Evolutionary conservation across 129 eudicot genomes (phyloP).

Genomic region (Apium graveolens): DNA sequence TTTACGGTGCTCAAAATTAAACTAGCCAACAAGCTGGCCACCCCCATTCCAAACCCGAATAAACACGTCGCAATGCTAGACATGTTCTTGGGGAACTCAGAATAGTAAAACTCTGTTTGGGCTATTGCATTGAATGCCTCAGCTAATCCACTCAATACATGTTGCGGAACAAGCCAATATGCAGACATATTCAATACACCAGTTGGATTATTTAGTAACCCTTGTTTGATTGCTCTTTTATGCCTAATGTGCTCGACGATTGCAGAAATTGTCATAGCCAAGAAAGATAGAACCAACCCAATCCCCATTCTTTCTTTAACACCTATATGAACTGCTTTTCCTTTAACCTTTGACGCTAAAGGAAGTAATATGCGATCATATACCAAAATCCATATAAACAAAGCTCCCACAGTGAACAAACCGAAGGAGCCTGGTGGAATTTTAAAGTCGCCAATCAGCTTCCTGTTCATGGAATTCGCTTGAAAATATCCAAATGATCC

Average conservation of each 20-base stretch:
- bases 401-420: conserved; percentile 36
- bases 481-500: conserved; percentile 47
- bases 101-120: conserved; percentile 64
- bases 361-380: conserved; percentile 74
- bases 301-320: conserved; percentile 69
- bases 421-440: conserved; percentile 72
- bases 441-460: conserved; percentile 41
- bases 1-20: conserved; percentile 48
- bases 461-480: conserved; percentile 71
- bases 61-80: conserved; percentile 62
- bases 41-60: conserved; percentile 43
- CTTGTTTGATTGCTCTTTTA: conserved; percentile 43
- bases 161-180: conserved; percentile 69
- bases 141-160: conserved; percentile 46
- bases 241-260: conserved; percentile 48
- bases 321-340: conserved; percentile 42
- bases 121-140: conserved; percentile 73
- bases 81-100: conserved; percentile 84
- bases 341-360: conserved; percentile 39
- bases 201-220: conserved; percentile 31
- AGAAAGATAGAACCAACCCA: conserved; percentile 39
- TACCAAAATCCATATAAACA: conserved; percentile 52
- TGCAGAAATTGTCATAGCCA: conserved; percentile 47
- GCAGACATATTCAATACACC: conserved; percentile 70
- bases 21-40: conserved; percentile 59